A percentile compares a stretch with the other conserved stretches of the same genome.
phyloP scores from a whole-genome alignment of 2,329 filamentous ascomycete genomes.

The Thelonectria discophora region DNA sequence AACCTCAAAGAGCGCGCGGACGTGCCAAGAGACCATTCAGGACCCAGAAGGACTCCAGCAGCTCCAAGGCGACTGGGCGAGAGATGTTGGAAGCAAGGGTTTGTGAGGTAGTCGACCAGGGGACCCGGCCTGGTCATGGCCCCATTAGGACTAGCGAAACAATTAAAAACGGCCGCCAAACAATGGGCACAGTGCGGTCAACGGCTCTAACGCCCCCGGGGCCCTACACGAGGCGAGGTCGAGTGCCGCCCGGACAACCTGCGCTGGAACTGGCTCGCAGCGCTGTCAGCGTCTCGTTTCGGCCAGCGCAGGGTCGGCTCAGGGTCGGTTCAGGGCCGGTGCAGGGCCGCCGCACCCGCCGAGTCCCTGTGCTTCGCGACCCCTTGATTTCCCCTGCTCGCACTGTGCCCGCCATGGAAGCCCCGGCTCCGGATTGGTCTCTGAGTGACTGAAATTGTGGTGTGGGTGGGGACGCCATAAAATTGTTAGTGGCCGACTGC shows the following conservation, averaged over 20 bases:
- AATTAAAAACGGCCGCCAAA: slow-evolving; percentile 31
- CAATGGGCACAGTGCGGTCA: slow-evolving; percentile 30
- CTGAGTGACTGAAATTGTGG: background rate
- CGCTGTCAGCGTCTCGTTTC: background rate
- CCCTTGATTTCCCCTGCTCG: slow-evolving; percentile 11
- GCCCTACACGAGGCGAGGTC: slow-evolving; percentile 27
- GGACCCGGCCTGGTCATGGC: slow-evolving; percentile 31
- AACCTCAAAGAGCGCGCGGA: slow-evolving; percentile 18
- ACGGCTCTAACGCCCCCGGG: too few species aligned
- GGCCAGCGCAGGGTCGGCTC: background rate
- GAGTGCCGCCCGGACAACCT: slow-evolving; percentile 4
- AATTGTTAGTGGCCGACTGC: slow-evolving; percentile 6
- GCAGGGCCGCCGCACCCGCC: slow-evolving; percentile 1
- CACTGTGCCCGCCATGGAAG: slow-evolving; percentile 19
- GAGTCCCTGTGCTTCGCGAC: slow-evolving; percentile 12
- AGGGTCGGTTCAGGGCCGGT: too few species aligned
- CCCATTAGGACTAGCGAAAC: slow-evolving; percentile 41
- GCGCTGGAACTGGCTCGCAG: background rate
- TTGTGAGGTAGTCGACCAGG: slow-evolving; percentile 36
- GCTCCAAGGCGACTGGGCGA: slow-evolving; percentile 28
- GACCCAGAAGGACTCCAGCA: slow-evolving; percentile 15
- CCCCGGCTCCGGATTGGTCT: background rate
- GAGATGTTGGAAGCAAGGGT: background rate
- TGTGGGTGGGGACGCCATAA: background rate
- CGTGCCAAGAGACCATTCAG: slow-evolving; percentile 24